A percentile compares a stretch with the other conserved stretches of the same genome.
These are phyloP conservation scores for Boletus pseudopeckii DNA, from an alignment of 768 basidiomycete species.

Conservation along the genomic window DNA sequence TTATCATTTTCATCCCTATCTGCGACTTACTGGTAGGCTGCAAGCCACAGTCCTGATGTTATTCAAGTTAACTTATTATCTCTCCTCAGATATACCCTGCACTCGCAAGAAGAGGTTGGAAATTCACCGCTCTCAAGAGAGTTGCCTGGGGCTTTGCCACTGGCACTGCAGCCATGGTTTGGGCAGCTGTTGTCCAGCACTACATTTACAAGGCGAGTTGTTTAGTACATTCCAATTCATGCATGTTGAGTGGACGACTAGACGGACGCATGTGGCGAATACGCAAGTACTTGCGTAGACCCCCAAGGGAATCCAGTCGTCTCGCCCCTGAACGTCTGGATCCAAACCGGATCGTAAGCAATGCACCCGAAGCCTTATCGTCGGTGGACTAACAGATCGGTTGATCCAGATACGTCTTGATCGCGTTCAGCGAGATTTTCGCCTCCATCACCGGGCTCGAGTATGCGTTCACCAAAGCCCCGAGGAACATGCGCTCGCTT, in stretches of 20 bases:
- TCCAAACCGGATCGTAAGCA: conserved; percentile 63
- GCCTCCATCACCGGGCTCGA: conserved; percentile 81
- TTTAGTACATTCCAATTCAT: neutral
- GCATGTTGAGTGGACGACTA: conserved; percentile 10
- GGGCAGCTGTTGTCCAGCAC: conserved; percentile 71
- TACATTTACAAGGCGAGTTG: conserved; percentile 58
- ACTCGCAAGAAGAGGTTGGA: conserved; percentile 47
- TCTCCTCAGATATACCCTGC: conserved; percentile 51
- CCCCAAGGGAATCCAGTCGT: conserved; percentile 47
- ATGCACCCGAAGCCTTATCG: too few species aligned
- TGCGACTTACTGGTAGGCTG: conserved; percentile 50
- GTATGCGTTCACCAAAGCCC: conserved; percentile 88
- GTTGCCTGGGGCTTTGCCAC: conserved; percentile 56
- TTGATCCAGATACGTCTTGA: conserved; percentile 51
- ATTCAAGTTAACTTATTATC: neutral
- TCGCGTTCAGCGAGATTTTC: conserved; percentile 70
- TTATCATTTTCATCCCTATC: conserved; percentile 73
- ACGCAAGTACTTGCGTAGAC: conserved; percentile 52
- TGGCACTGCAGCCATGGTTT: conserved; percentile 57
- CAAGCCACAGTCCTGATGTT: neutral
- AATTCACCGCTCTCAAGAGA: conserved; percentile 58
- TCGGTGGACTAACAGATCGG: neutral
- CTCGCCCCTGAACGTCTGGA: conserved; percentile 74
- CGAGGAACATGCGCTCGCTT: conserved; percentile 82
- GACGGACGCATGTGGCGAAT: conserved; percentile 45